A percentile compares a stretch with the other conserved stretches of the same genome.
Conservation (phyloP, 345 rosid species). For the Lepidium africanum region DNA sequence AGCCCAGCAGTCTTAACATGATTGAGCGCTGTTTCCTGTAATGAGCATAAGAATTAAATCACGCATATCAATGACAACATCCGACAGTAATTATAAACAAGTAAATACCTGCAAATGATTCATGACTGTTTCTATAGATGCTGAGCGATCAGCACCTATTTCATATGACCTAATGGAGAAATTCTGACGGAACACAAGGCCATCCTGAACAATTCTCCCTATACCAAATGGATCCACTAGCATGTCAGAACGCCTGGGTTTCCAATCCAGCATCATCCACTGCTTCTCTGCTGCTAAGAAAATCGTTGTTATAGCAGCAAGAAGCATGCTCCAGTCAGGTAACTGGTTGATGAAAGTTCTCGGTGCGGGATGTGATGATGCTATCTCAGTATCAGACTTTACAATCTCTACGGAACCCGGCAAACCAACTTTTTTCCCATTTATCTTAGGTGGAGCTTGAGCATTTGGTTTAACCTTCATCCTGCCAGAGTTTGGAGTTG, state of each 20-base stretch:
- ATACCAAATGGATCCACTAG: conserved; percentile 71
- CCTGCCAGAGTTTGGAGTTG: conserved; percentile 40
- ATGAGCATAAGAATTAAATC: neutral
- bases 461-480: conserved; percentile 84
- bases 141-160: conserved; percentile 95
- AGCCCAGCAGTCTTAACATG: conserved; percentile 83
- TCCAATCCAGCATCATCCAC: conserved; percentile 99
- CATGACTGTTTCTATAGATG: conserved; percentile 94
- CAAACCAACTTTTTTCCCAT: conserved; percentile 54
- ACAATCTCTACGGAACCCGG: conserved; percentile 37
- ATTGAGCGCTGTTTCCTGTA: conserved; percentile 94
- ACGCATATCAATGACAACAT: neutral
- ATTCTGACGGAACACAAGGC: conserved; percentile 73
- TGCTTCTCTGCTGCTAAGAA: conserved; percentile 99
- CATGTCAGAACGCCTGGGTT: conserved; percentile 84
- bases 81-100: neutral
- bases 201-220: conserved; percentile 90
- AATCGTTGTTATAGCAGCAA: conserved; percentile 93
- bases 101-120: conserved; percentile 83
- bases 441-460: conserved; percentile 83
- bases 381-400: conserved; percentile 41
- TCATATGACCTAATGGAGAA: conserved; percentile 95
- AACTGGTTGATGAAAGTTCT: conserved; percentile 89
- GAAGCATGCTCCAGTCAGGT: conserved; percentile 99
- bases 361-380: conserved; percentile 54